Percentiles rank a stretch among this genome's conserved stretches.
Evolutionary conservation across 257 asterid species (phyloP).

Genomic region (Nyctanthes arbortristis): DNA sequence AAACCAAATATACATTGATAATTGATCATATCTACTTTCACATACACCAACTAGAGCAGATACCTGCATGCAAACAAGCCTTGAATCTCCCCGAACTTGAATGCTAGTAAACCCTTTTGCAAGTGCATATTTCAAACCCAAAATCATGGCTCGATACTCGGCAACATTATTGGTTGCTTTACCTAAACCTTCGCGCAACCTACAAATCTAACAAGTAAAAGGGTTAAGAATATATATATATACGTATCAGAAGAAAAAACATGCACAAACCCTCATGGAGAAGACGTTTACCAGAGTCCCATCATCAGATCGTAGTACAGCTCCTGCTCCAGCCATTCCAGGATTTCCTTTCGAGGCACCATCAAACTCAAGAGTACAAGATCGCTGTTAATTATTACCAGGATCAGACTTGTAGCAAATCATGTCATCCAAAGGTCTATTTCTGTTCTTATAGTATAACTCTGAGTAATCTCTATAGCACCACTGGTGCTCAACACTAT

Average conservation of each 20-base stretch:
- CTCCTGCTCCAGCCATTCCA: slow-evolving; percentile 99
- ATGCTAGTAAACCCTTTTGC: slow-evolving; percentile 80
- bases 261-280: background rate
- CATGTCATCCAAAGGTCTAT: background rate
- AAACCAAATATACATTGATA: background rate
- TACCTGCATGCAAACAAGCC: slow-evolving; percentile 99
- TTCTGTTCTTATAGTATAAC: slow-evolving; percentile 15
- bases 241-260: slow-evolving; percentile 2
- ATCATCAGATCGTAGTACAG: slow-evolving; percentile 81
- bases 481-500: too few relatives aligned
- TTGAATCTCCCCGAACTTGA: slow-evolving; percentile 96
- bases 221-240: slow-evolving; percentile 22
- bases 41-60: background rate
- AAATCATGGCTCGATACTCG: slow-evolving; percentile 89
- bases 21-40: background rate
- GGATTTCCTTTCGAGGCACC: slow-evolving; percentile 99
- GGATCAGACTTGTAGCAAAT: slow-evolving; percentile 18
- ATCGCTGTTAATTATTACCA: slow-evolving; percentile 45
- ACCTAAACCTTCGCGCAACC: slow-evolving; percentile 96
- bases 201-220: slow-evolving; percentile 60
- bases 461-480: too few relatives aligned
- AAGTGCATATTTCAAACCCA: slow-evolving; percentile 85
- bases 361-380: slow-evolving; percentile 90
- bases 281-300: slow-evolving; percentile 65
- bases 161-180: slow-evolving; percentile 87